Base-by-base conservation (phyloP, 2,329 filamentous ascomycete species). In the Sporothrix inflata region DNA sequence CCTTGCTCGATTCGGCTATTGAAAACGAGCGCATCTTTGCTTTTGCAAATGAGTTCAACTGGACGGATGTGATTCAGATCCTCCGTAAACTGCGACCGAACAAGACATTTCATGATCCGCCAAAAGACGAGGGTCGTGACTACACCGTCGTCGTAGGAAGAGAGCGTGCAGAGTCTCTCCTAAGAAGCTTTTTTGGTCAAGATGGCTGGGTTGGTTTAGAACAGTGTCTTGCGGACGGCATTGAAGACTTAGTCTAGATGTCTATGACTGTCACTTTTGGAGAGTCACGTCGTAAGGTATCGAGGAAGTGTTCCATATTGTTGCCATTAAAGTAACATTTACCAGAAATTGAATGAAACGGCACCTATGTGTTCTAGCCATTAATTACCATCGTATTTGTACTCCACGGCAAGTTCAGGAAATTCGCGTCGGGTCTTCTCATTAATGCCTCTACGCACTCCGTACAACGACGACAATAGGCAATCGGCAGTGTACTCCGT, bases 11-110 rank as follows among this genome's bases (percentile, higher is more conserved):
- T 24, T 74, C 75, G 8, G 68, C 73, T 21, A 74, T 79, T 9
- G 49, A 73, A 3, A 71, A 72, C 7, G 75, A 78, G 74, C 77
- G 78, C 57, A 70, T 79, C 61, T 74, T 77, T 51, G 76, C 75
- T 12, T 77, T 75, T 67, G 77, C 70, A 4, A 38, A 71, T 0
- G 42, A 70, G 11, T 77, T 73, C 47, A 78, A 75, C 34, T 78
- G 75, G 72, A 74, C 75, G 30, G 71, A 73, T 21, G 42, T 77
- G 8, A 69, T 76, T 19, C 38, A 21, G 1, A 71, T 76, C 21
- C 53, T 78, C 65, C 74, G 73, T 3, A 69, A 66, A 30, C 34
- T 74, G 21, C 73, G 72, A 49, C 76, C 77, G 1, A 66, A 75
- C 12, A 69, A 63, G 12, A 49, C 53, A 16, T 74, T 77, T 24